A percentile compares a stretch with the other conserved stretches of the same genome.
Conservation (phyloP, 2,329 filamentous ascomycete genomes). For the Clonostachys byssicola region DNA sequence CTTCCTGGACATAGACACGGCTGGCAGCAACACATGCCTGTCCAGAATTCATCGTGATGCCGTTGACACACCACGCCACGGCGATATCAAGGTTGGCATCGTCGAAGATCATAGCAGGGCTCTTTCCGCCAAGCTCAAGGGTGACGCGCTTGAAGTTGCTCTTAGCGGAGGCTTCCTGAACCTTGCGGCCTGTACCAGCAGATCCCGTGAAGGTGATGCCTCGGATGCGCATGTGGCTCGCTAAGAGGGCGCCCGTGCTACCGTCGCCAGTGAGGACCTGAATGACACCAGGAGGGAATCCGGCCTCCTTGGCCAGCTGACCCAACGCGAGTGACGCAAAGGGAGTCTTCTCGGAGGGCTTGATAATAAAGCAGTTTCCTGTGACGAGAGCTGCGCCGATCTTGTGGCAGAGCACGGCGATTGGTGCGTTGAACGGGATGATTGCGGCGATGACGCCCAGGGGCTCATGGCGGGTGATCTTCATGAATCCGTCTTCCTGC, state of each 20-base stretch:
- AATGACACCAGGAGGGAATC: slow-evolving; percentile 36
- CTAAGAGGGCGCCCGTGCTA: slow-evolving; percentile 59
- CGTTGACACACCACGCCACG: slow-evolving; percentile 26
- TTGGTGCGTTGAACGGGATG: too few species aligned
- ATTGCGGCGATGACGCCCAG: background rate
- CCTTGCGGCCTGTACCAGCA: slow-evolving; percentile 59
- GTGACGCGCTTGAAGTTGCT: slow-evolving; percentile 60
- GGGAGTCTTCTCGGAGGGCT: slow-evolving; percentile 37
- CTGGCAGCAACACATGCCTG: slow-evolving; percentile 55
- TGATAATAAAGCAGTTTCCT: slow-evolving; percentile 38
- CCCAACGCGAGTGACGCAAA: slow-evolving; percentile 30
- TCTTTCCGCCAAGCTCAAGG: slow-evolving; percentile 62
- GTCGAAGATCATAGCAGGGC: slow-evolving; percentile 56
- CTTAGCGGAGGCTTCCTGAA: slow-evolving; percentile 65
- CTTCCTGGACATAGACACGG: slow-evolving; percentile 58
- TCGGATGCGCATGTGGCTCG: slow-evolving; percentile 45
- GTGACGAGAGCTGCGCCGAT: too few species aligned
- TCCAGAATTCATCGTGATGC: slow-evolving; percentile 21
- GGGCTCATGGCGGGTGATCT: background rate
- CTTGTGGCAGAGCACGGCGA: too few species aligned
- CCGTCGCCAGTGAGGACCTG: slow-evolving; percentile 35
- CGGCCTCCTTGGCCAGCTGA: slow-evolving; percentile 26
- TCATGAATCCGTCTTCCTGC: background rate
- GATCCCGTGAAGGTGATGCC: slow-evolving; percentile 71
- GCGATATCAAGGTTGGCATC: slow-evolving; percentile 61